Conservation (phyloP, 2,329 filamentous ascomycete genomes). For the Penicillium decumbens region DNA sequence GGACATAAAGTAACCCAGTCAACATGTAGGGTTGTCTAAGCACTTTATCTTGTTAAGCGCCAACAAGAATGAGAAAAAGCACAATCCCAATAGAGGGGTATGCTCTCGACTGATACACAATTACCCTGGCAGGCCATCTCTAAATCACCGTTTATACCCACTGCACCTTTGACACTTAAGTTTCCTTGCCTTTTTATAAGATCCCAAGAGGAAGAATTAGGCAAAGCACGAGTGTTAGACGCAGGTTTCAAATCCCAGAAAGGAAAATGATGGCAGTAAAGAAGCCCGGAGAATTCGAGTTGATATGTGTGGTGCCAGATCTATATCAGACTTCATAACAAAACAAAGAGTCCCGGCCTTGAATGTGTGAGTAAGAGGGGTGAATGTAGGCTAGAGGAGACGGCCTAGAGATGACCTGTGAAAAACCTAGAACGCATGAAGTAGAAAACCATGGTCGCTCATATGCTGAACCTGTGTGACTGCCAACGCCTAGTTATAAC, state of each 20-base stretch:
- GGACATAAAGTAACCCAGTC: slow-evolving; percentile 5
- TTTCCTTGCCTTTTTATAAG: neutral
- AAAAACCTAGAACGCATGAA: neutral
- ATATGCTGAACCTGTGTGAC: slow-evolving; percentile 3
- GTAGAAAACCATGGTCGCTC: neutral
- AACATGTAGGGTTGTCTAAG: neutral
- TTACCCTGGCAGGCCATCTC: neutral
- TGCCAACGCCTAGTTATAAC: slow-evolving; percentile 20
- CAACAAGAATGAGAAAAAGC: neutral
- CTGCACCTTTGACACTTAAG: neutral
- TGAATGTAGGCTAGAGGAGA: slow-evolving; percentile 5
- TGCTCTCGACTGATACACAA: neutral
- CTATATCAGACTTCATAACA: neutral
- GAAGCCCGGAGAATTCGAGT: neutral
- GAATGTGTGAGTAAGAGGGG: slow-evolving; percentile 4
- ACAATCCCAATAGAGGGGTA: neutral
- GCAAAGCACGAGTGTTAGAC: neutral
- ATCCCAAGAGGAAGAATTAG: neutral
- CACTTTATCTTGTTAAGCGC: neutral
- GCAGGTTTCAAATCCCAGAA: neutral
- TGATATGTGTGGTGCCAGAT: neutral
- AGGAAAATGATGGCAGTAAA: neutral
- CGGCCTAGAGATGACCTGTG: neutral
- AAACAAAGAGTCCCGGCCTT: slow-evolving; percentile 1
- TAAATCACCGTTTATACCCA: neutral